These are phyloP conservation scores for Lachancea nothofagi DNA, from an alignment of 805 yeast species.

Conservation along the genomic window DNA sequence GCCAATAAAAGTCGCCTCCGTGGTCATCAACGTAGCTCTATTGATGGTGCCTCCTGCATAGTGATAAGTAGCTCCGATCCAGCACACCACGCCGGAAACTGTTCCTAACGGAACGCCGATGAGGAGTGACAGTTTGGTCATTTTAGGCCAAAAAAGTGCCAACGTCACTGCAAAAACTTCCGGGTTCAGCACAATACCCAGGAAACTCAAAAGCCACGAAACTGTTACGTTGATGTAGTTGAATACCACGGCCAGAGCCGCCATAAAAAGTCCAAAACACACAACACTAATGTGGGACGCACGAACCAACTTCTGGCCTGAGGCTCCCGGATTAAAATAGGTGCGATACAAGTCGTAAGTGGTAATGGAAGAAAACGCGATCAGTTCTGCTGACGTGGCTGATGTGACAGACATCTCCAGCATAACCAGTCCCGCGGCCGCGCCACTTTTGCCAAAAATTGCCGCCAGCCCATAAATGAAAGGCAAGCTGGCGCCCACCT, in stretches of 20 bases:
- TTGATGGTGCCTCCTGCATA: slow-evolving; percentile 40
- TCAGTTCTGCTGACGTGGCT: slow-evolving; percentile 39
- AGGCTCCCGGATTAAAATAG: slow-evolving; percentile 37
- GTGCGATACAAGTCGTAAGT: slow-evolving; percentile 39
- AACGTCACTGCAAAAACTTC: slow-evolving; percentile 32
- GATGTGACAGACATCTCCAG: slow-evolving; percentile 42
- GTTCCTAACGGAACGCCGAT: slow-evolving; percentile 41
- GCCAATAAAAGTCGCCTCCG: slow-evolving; percentile 42
- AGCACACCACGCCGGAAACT: slow-evolving; percentile 47
- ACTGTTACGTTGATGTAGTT: slow-evolving; percentile 39
- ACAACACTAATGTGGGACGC: slow-evolving; percentile 34
- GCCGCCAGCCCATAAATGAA: slow-evolving; percentile 42
- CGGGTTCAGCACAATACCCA: slow-evolving; percentile 38
- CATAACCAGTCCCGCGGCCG: slow-evolving; percentile 38
- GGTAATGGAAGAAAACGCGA: slow-evolving; percentile 37
- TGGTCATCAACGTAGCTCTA: slow-evolving; percentile 41
- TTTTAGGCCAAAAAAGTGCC: slow-evolving; percentile 29
- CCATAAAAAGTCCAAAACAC: slow-evolving; percentile 39
- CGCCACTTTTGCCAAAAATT: slow-evolving; percentile 39
- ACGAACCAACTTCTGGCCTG: slow-evolving; percentile 35
- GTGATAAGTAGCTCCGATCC: slow-evolving; percentile 40
- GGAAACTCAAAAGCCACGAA: slow-evolving; percentile 38
- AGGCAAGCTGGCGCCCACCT: slow-evolving; percentile 38
- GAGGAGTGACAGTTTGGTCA: slow-evolving; percentile 15
- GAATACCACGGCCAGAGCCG: slow-evolving; percentile 36